Conservation (phyloP, 2,329 filamentous ascomycete species). For the Hymenoscyphus scutula region DNA sequence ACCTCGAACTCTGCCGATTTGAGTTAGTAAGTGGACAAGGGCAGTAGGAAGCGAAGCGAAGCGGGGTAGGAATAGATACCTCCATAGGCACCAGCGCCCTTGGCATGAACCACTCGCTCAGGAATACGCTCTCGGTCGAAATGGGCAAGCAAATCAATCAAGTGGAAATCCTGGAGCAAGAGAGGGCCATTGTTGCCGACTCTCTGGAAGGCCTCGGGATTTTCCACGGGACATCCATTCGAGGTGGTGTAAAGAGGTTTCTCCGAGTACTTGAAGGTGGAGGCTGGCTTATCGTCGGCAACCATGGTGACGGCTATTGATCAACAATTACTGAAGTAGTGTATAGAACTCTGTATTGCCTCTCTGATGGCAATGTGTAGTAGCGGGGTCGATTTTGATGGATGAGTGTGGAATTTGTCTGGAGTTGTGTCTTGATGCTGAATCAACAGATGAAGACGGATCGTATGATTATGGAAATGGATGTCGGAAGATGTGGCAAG, state of each 20-base stretch:
- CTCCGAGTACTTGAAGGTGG: constrained; percentile 55
- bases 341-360: too few relatives aligned
- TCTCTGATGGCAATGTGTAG: background rate
- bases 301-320: constrained; percentile 39
- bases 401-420: background rate
- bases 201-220: constrained; percentile 52
- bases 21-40: constrained; percentile 14
- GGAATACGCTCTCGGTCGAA: constrained; percentile 53
- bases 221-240: constrained; percentile 56
- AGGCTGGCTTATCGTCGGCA: constrained; percentile 43
- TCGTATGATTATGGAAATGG: background rate
- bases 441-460: constrained; percentile 1
- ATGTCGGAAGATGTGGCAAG: background rate
- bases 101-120: constrained; percentile 60
- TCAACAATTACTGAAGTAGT: constrained; percentile 11
- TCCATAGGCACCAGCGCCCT: constrained; percentile 45
- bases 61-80: constrained; percentile 18
- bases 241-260: constrained; percentile 58
- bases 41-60: too few relatives aligned
- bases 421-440: background rate
- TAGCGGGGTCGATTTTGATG: background rate
- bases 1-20: constrained; percentile 30
- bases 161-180: constrained; percentile 62
- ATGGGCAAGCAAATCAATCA: constrained; percentile 59
- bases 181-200: constrained; percentile 56